Percentiles rank a stretch among this genome's conserved stretches.
Evolutionary conservation across 345 rosid genomes (phyloP).

Genomic region (Corchorus capsularis): DNA sequence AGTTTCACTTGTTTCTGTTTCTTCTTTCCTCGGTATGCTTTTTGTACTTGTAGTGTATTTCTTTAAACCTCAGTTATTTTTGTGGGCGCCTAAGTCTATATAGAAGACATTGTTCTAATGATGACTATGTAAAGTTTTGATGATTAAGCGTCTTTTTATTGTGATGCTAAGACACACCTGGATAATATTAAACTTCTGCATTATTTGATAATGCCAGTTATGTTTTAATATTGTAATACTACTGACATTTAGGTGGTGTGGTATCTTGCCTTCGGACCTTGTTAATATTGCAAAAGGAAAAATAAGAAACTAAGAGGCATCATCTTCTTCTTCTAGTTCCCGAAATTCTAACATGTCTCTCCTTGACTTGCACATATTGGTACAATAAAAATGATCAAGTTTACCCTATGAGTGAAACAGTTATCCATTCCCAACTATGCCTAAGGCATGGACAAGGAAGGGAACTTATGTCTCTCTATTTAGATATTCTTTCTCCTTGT

Average conservation of each 20-base stretch:
- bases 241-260: background rate
- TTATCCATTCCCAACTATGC: background rate
- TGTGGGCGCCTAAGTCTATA: background rate
- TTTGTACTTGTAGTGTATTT: background rate
- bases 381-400: background rate
- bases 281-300: background rate
- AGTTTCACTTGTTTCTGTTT: constrained; percentile 11
- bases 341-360: background rate
- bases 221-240: background rate
- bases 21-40: background rate
- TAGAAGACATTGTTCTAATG: background rate
- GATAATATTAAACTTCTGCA: background rate
- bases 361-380: background rate
- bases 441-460: background rate
- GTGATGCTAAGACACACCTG: background rate
- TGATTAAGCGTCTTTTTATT: background rate
- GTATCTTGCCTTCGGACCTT: background rate
- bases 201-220: background rate
- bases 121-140: no score
- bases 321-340: background rate
- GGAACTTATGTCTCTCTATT: background rate
- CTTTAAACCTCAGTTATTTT: background rate
- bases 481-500: background rate
- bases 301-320: background rate
- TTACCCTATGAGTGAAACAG: background rate